Evolutionary conservation across 2,329 filamentous ascomycete genomes (phyloP).

Genomic region (Mycosphaerelloides madeirae): DNA sequence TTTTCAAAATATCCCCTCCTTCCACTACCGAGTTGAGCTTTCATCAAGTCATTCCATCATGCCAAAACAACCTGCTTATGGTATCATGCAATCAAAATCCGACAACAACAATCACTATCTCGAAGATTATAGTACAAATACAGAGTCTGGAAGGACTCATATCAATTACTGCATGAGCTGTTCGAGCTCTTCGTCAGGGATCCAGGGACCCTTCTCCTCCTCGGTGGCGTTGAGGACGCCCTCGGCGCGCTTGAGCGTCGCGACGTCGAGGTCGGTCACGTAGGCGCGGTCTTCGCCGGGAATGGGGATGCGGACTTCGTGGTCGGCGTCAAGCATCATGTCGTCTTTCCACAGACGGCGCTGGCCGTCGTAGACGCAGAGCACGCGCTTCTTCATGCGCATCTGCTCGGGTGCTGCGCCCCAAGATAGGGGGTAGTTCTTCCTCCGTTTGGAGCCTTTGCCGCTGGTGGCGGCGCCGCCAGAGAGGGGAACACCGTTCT

Average conservation of each 20-base stretch:
- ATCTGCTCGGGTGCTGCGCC: slow-evolving; percentile 88
- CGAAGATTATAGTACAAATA: slow-evolving; percentile 1
- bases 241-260: slow-evolving; percentile 82
- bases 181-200: slow-evolving; percentile 58
- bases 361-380: slow-evolving; percentile 85
- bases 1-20: no score
- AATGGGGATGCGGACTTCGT: slow-evolving; percentile 83
- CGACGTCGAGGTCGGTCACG: slow-evolving; percentile 86
- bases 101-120: neutral
- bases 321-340: slow-evolving; percentile 95
- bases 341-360: slow-evolving; percentile 90
- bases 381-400: slow-evolving; percentile 96
- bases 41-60: no score
- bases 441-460: slow-evolving; percentile 76
- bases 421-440: slow-evolving; percentile 91
- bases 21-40: no score
- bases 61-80: neutral
- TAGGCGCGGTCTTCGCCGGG: slow-evolving; percentile 64
- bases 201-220: slow-evolving; percentile 83
- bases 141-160: neutral
- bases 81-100: slow-evolving; percentile 7
- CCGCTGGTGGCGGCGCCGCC: slow-evolving; percentile 39
- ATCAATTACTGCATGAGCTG: slow-evolving; percentile 47
- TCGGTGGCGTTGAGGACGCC: slow-evolving; percentile 74
- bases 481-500: slow-evolving; percentile 60